Base-by-base conservation (phyloP, 768 basidiomycete species). In the Psilocybe subaeruginosa region DNA sequence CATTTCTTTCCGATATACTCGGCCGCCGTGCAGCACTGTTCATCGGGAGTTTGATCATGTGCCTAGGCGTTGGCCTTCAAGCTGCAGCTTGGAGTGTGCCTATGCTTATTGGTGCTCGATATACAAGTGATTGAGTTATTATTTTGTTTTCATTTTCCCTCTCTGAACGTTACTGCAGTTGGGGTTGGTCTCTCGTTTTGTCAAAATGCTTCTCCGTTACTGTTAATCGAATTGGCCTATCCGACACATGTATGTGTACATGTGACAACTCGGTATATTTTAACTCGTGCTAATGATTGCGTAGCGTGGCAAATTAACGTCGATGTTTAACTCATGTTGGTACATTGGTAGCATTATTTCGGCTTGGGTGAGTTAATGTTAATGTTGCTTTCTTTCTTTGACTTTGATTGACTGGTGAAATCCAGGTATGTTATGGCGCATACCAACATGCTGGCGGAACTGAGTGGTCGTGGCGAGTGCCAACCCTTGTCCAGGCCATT, bases 241-340 rank as follows among this genome's bases (percentile, higher is more conserved):
- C 89, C 89, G 29, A 89, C 89, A 3, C 88, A 90, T 67, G 86
- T 85, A 67, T 56, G 76, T 71, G 9, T 16, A 46, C 31, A 35
- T 16, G 5, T 45, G 9, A 11, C 45, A 29, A 35, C 33, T 56
- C 6, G 54, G 19, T 9, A 16, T 27, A 51, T 5, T 43, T 43
- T 43, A 23, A 23, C 14, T 47, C 54, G 63, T 35, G 51, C 50
- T 27, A 49, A 46, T 54, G 54, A n/a, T 58, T 23, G 23, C 39
- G 17, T 33, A 79, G 78, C 75, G 78, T 58, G 86, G 83, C 3
- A 84, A 85, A 71, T 75, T 87, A 19, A 87, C 85, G 14, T 82
- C 87, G 8, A 69, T 87, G 58, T 91, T 87, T 72, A 92, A 92
- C 73, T 80, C 87, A 0, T 82, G 80, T 52, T 92, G 91, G 91